A percentile compares a stretch with the other conserved stretches of the same genome.
phyloP scores from a whole-genome alignment of 2,329 filamentous ascomycete species.

The Xylariaceae sp. region DNA sequence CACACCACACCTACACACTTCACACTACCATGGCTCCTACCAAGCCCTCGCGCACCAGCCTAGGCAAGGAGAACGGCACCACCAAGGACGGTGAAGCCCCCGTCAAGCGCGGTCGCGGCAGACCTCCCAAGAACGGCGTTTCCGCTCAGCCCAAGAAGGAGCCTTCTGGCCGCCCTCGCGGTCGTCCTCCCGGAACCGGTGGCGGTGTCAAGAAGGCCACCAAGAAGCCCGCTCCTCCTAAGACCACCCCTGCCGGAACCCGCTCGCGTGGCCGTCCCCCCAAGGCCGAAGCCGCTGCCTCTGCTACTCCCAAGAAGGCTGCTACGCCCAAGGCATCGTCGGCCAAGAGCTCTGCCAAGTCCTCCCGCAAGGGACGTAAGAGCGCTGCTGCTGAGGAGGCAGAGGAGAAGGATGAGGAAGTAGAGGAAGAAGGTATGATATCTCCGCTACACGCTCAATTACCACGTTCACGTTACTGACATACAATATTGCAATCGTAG shows the following conservation, averaged over 20 bases:
- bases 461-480: conserved; percentile 3
- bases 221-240: conserved; percentile 18
- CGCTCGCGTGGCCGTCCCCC: conserved; percentile 32
- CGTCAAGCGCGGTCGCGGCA: conserved; percentile 36
- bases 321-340: conserved; percentile 20
- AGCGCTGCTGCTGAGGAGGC: conserved; percentile 23
- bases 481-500: conserved; percentile 2
- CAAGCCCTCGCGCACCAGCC: conserved; percentile 13
- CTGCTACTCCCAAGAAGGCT: conserved; percentile 28
- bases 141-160: conserved; percentile 29
- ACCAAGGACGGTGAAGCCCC: conserved; percentile 18
- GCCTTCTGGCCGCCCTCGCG: conserved; percentile 44
- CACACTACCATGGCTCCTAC: conserved; percentile 22
- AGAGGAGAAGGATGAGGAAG: conserved; percentile 27
- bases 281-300: conserved; percentile 23
- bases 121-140: conserved; percentile 38
- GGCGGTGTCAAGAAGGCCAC: conserved; percentile 29
- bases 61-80: conserved; percentile 22
- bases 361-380: conserved; percentile 24
- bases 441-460: not conserved
- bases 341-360: conserved; percentile 16
- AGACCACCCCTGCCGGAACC: conserved; percentile 13
- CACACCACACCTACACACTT: conserved; percentile 1
- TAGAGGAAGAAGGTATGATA: conserved; percentile 21
- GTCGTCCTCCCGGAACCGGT: conserved; percentile 42